Evolutionary conservation across 176 grass and related monocot genomes (phyloP).

Genomic region (Areca catechu): DNA sequence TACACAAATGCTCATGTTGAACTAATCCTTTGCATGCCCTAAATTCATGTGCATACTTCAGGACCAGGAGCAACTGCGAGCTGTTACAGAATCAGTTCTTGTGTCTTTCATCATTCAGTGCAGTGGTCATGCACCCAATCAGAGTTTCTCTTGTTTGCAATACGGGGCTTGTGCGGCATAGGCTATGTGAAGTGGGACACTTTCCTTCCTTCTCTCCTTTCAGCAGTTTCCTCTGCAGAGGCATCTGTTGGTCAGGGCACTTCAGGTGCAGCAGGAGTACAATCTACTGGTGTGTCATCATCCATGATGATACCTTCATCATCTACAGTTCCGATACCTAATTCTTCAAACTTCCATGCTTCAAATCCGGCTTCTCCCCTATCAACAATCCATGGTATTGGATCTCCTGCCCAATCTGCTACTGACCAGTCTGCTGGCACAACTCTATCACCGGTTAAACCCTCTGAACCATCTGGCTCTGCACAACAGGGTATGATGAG

Average conservation of each 20-base stretch:
- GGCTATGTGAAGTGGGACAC: constrained; percentile 84
- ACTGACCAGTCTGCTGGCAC: constrained; percentile 62
- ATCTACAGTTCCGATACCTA: constrained; percentile 32
- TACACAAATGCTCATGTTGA: no score
- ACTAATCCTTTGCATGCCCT: no score
- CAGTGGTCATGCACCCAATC: constrained; percentile 78
- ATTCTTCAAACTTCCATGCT: constrained; percentile 50
- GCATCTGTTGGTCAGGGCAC: constrained; percentile 32
- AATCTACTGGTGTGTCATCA: constrained; percentile 11
- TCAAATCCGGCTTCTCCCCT: constrained; percentile 77
- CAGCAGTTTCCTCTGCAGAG: constrained; percentile 52
- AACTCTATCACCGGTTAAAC: constrained; percentile 67
- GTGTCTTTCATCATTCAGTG: constrained; percentile 77
- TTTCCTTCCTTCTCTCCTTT: constrained; percentile 75
- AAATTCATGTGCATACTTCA: constrained; percentile 16
- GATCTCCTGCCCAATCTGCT: constrained; percentile 82
- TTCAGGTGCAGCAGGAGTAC: constrained; percentile 3
- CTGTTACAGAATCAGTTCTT: constrained; percentile 75
- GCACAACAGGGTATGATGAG: constrained; percentile 35
- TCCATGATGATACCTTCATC: constrained; percentile 35
- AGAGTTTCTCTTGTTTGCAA: constrained; percentile 92
- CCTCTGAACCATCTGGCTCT: constrained; percentile 47
- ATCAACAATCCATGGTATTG: constrained; percentile 59
- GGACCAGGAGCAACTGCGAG: constrained; percentile 84
- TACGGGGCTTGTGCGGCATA: constrained; percentile 55